Percentiles rank a stretch among this genome's conserved stretches.
Evolutionary conservation across 805 yeast genomes (phyloP).

Genomic region (Kazachstania bromeliacearum): DNA sequence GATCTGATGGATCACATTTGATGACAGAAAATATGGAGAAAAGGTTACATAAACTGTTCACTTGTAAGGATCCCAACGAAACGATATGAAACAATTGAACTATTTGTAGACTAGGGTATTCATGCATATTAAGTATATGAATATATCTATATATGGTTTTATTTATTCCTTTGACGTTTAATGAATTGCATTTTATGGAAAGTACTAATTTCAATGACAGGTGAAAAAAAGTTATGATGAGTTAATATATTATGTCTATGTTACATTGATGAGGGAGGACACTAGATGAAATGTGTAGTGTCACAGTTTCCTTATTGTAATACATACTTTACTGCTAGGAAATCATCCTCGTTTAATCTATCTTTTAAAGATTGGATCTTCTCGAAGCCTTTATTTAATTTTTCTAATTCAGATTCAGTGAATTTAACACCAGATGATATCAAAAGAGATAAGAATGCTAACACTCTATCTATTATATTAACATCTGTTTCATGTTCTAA

Average conservation of each 20-base stretch:
- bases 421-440: slow-evolving; percentile 38
- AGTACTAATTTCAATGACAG: slow-evolving; percentile 19
- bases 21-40: slow-evolving; percentile 43
- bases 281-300: too few species aligned
- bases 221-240: neutral
- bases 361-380: slow-evolving; percentile 37
- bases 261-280: neutral
- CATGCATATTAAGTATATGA: neutral
- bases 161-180: slow-evolving; percentile 13
- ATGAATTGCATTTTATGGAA: slow-evolving; percentile 31
- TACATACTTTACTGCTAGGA: slow-evolving; percentile 40
- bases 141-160: neutral
- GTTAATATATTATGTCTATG: neutral
- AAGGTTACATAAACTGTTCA: slow-evolving; percentile 40
- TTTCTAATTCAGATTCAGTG: slow-evolving; percentile 33
- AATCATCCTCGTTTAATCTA: slow-evolving; percentile 47
- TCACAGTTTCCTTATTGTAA: slow-evolving; percentile 7
- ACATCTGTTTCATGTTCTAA: slow-evolving; percentile 29
- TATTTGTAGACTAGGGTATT: slow-evolving; percentile 10
- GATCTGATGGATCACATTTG: slow-evolving; percentile 36
- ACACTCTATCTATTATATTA: slow-evolving; percentile 47
- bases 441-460: slow-evolving; percentile 42
- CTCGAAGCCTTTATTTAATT: slow-evolving; percentile 31
- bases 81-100: too few species aligned
- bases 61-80: slow-evolving; percentile 42